phyloP scores from a whole-genome alignment of 129 eudicot species.

The Centrapalus pauciflorus region DNA sequence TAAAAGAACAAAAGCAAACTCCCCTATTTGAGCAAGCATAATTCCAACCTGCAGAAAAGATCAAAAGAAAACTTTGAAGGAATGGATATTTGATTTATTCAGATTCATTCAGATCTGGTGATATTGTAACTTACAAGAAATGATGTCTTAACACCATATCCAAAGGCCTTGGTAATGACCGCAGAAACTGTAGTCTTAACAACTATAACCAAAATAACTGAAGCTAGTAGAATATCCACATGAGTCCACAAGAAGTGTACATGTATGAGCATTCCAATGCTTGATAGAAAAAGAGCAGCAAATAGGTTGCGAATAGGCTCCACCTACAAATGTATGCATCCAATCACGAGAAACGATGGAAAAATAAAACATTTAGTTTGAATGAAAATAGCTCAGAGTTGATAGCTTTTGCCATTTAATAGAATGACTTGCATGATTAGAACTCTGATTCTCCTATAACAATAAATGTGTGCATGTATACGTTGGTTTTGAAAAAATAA shows the following conservation, averaged over 20 bases:
- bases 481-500: not conserved
- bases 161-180: conserved; percentile 61
- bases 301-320: conserved; percentile 96
- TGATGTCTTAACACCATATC: conserved; percentile 65
- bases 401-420: not conserved
- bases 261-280: conserved; percentile 95
- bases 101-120: conserved; percentile 6
- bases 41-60: conserved; percentile 66
- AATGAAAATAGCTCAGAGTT: not conserved
- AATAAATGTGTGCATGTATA: not conserved
- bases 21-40: conserved; percentile 97
- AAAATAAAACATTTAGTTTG: not conserved
- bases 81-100: not conserved
- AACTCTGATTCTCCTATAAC: not conserved
- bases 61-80: not conserved
- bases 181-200: conserved; percentile 92
- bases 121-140: conserved; percentile 65
- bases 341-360: not conserved
- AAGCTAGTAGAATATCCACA: conserved; percentile 93
- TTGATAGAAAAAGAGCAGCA: conserved; percentile 96
- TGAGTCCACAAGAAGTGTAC: conserved; percentile 93
- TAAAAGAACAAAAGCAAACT: conserved; percentile 93
- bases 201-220: conserved; percentile 83
- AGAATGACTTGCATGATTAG: not conserved
- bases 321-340: conserved; percentile 54